A percentile compares a stretch with the other conserved stretches of the same genome.
These are phyloP conservation scores for Globisporangium polare DNA, from an alignment of 352 stramenopile genomes.

Conservation along the genomic window DNA sequence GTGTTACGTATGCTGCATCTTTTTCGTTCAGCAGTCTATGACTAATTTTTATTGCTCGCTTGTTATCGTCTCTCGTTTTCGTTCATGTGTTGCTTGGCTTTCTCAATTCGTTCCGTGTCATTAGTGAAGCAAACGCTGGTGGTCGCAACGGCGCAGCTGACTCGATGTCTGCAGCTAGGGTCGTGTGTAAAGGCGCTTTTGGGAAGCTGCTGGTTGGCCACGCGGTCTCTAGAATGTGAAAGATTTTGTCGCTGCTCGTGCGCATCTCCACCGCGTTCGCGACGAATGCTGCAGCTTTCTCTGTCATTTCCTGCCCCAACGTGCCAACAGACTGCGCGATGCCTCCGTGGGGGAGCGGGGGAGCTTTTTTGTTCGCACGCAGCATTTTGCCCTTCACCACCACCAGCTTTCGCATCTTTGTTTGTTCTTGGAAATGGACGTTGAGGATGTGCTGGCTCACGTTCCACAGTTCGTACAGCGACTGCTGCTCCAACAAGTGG, in stretches of 20 bases:
- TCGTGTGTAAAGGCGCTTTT: background rate
- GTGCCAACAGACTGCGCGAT: conserved; percentile 24
- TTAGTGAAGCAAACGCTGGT: conserved; percentile 23
- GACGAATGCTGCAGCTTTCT: conserved; percentile 34
- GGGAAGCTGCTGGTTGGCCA: conserved; percentile 22
- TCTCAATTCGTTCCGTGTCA: background rate
- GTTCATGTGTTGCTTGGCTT: background rate
- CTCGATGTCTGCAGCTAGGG: background rate
- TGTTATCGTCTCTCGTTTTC: background rate
- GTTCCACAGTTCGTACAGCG: conserved; percentile 58
- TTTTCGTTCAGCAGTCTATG: conserved; percentile 2
- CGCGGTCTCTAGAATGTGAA: conserved; percentile 34
- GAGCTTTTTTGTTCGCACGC: conserved; percentile 4
- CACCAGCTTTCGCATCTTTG: background rate
- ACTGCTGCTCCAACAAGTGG: conserved; percentile 50
- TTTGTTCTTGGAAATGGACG: conserved; percentile 29
- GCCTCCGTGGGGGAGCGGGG: background rate
- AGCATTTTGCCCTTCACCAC: background rate
- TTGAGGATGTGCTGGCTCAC: conserved; percentile 54
- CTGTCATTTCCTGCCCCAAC: conserved; percentile 47
- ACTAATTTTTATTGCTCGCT: conserved; percentile 7
- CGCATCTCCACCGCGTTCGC: conserved; percentile 35
- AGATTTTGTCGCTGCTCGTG: conserved; percentile 27
- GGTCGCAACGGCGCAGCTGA: conserved; percentile 15
- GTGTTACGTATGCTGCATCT: background rate